These are phyloP conservation scores for Tilletia setariae DNA, from an alignment of 1,284 basidiomycete species.

Conservation along the genomic window DNA sequence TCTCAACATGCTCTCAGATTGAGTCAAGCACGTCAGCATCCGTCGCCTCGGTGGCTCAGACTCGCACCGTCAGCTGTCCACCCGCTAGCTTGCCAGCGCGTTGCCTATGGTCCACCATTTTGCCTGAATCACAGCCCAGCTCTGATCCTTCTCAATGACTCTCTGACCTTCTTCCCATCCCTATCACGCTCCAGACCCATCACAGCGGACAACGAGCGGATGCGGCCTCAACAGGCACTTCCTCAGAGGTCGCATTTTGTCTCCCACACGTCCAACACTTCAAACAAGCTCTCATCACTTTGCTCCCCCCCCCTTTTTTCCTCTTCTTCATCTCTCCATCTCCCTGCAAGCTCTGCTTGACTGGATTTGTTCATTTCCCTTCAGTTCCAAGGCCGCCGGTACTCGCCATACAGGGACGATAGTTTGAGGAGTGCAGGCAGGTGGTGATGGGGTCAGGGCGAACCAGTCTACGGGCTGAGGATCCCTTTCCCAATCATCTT, in stretches of 20 bases:
- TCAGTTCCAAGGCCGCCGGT: conserved; percentile 16
- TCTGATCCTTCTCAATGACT: too few species aligned
- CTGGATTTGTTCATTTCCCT: background rate
- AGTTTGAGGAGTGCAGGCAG: background rate
- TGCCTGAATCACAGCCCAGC: too few species aligned
- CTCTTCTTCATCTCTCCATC: background rate
- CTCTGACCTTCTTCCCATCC: too few species aligned
- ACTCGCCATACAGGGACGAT: conserved; percentile 4
- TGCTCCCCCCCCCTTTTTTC: background rate
- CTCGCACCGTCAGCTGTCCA: too few species aligned
- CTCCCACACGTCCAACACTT: background rate
- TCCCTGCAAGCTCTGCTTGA: background rate
- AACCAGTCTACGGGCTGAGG: background rate
- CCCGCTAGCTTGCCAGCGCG: too few species aligned
- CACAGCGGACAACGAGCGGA: too few species aligned
- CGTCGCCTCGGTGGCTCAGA: too few species aligned
- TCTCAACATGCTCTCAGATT: too few species aligned
- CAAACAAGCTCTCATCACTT: background rate
- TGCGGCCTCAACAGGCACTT: too few species aligned
- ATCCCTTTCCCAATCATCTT: background rate
- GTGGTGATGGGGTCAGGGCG: background rate
- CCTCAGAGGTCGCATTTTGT: background rate
- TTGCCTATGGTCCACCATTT: too few species aligned
- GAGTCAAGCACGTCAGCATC: too few species aligned
- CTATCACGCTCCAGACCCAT: too few species aligned